phyloP scores from a whole-genome alignment of 257 asterid genomes.

The Knoxia roxburghii region DNA sequence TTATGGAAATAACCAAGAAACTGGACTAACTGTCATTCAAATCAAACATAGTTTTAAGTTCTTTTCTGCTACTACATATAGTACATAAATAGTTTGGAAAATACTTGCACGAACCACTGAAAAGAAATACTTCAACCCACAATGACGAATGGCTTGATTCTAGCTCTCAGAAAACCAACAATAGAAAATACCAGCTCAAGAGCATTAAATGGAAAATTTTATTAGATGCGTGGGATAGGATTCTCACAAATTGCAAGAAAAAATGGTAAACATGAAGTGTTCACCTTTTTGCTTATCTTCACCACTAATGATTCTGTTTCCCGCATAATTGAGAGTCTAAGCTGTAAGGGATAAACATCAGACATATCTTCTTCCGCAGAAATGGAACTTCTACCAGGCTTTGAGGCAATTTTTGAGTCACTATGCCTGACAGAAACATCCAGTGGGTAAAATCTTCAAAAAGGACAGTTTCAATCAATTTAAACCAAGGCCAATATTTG shows the following conservation, averaged over 20 bases:
- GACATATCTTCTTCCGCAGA: conserved; percentile 76
- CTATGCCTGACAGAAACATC: conserved; percentile 60
- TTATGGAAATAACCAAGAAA: not conserved
- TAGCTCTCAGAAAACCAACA: not conserved
- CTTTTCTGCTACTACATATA: not conserved
- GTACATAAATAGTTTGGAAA: not conserved
- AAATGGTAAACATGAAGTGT: conserved; percentile 14
- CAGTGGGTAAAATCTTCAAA: conserved; percentile 1
- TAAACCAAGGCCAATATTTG: not conserved
- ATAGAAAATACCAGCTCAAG: not conserved
- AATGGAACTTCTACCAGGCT: conserved; percentile 50
- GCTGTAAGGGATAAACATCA: conserved; percentile 86
- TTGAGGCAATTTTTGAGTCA: conserved; percentile 51
- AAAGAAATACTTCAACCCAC: no score
- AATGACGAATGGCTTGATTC: not conserved
- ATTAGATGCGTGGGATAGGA: not conserved
- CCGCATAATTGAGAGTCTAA: conserved; percentile 66
- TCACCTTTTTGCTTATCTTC: conserved; percentile 85
- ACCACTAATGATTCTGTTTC: conserved; percentile 63
- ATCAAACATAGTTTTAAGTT: not conserved
- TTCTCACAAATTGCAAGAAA: not conserved
- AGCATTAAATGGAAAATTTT: not conserved
- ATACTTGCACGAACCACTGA: not conserved
- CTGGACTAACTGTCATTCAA: not conserved
- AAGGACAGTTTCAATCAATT: conserved; percentile 1